phyloP scores from a whole-genome alignment of 2,329 filamentous ascomycete genomes.

The Zasmidium cellare region DNA sequence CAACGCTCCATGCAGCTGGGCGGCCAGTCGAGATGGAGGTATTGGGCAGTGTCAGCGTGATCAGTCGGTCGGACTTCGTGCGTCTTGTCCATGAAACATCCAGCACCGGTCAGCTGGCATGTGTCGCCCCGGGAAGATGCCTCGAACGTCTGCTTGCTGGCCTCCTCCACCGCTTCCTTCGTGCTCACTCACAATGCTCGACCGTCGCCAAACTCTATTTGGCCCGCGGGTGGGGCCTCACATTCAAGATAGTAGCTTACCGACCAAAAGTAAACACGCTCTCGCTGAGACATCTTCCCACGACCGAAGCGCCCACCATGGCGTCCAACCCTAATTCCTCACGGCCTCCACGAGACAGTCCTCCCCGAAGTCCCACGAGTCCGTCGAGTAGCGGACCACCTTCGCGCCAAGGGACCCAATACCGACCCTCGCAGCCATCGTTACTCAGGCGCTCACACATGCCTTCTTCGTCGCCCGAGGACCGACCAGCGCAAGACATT shows the following conservation, averaged over 20 bases:
- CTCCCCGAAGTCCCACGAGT: slow-evolving; percentile 9
- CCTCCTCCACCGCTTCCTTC: background rate
- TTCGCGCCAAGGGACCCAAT: slow-evolving; percentile 18
- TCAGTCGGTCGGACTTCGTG: background rate
- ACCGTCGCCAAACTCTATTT: background rate
- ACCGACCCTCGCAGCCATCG: slow-evolving; percentile 32
- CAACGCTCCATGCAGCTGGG: slow-evolving; percentile 1
- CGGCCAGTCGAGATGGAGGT: slow-evolving; percentile 2
- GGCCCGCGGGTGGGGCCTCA: background rate
- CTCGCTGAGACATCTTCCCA: background rate
- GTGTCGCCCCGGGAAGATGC: background rate
- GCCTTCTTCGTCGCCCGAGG: slow-evolving; percentile 46
- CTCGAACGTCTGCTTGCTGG: background rate
- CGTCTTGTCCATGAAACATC: background rate
- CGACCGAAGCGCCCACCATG: background rate
- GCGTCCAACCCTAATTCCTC: background rate
- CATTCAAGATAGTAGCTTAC: background rate
- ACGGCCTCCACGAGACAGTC: background rate
- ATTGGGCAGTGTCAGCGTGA: background rate
- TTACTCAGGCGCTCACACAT: slow-evolving; percentile 43
- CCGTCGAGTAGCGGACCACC: slow-evolving; percentile 6
- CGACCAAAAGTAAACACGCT: slow-evolving; percentile 1
- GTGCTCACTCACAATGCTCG: too few relatives aligned
- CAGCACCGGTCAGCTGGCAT: background rate
- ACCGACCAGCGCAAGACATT: slow-evolving; percentile 27